Base-by-base conservation (phyloP, 768 basidiomycete genomes). In the Lactifluus hygrophoroides region DNA sequence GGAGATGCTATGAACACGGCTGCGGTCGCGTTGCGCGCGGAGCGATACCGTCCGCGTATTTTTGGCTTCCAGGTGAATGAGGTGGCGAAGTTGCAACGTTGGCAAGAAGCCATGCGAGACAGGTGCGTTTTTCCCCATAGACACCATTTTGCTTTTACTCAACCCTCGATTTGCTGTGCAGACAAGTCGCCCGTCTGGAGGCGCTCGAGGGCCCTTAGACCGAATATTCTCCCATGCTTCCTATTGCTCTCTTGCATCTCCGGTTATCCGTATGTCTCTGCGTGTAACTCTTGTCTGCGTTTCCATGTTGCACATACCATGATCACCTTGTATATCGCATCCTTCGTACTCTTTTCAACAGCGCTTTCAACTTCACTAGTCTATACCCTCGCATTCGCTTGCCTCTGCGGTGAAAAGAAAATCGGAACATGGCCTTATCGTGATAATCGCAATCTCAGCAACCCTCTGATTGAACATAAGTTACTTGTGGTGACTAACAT, bases 51-150 rank as follows among this genome's bases (percentile, higher is more conserved):
- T 54, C 94, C 95, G 32, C 84, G 85, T 68, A 94, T 98, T 52
- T 98, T 97, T 72, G 96, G 96, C 1, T 99, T 99, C 80, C 91
- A 94, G 72, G 76, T 98, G 35, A 82, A 97, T 67, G 96, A 98
- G 75, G 85, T 82, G 59, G 95, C 95, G 17, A 94, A 88, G 71
- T 72, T 96, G 65, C 88, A 94, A 69, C 77, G 94, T 66, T 99
- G 96, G 96, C 92, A 98, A 71, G 91, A 93, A 73, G 94, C 91
- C 3, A 81, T 88, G 37, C 74, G 95, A 54, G 94, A 98, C 72
- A 80, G 81, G 92, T 88, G 60, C 58, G 83, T 76, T 45, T 17
- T 23, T 5, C n/a, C n/a, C n/a, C n/a, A n/a, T n/a, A n/a, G n/a
- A n/a, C n/a, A n/a, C n/a, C n/a, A n/a, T n/a, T 11, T 19, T 32